phyloP scores from a whole-genome alignment of 768 basidiomycete species.

The Boletales sp. region DNA sequence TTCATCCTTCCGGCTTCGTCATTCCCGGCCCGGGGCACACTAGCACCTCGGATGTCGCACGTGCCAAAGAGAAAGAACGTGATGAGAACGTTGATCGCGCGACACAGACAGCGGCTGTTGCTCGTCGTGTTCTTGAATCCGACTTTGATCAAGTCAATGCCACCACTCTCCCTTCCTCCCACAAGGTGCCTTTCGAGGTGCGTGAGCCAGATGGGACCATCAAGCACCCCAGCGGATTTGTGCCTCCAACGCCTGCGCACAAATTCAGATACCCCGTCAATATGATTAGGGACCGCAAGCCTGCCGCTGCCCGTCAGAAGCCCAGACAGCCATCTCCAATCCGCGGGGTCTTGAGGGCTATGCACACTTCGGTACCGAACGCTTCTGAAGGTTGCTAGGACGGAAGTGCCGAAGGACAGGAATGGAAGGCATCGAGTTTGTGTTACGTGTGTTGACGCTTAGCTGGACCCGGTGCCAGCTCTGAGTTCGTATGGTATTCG shows the following conservation, averaged over 20 bases:
- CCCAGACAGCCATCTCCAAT: constrained; percentile 11
- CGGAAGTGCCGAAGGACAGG: no score
- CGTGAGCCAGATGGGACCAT: constrained; percentile 35
- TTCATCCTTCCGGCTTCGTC: constrained; percentile 28
- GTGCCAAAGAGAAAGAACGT: constrained; percentile 24
- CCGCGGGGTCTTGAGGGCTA: constrained; percentile 15
- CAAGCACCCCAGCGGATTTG: constrained; percentile 41
- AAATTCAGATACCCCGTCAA: constrained; percentile 29
- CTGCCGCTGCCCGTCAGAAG: constrained; percentile 7
- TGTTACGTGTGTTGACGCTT: no score
- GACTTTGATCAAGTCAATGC: constrained; percentile 24
- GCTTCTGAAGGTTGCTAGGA: no score
- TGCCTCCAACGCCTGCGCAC: constrained; percentile 39
- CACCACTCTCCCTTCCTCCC: constrained; percentile 20
- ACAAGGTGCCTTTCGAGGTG: constrained; percentile 44
- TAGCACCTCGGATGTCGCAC: constrained; percentile 22
- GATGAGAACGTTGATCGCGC: constrained; percentile 16
- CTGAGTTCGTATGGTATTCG: no score
- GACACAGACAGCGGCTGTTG: constrained; percentile 31
- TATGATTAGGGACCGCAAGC: constrained; percentile 17
- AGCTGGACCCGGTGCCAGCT: no score
- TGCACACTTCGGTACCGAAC: constrained; percentile 15
- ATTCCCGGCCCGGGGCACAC: constrained; percentile 28
- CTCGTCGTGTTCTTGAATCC: constrained; percentile 30
- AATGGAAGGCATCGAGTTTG: no score